phyloP scores from a whole-genome alignment of 805 yeast species.

The Saccharomyces jurei region DNA sequence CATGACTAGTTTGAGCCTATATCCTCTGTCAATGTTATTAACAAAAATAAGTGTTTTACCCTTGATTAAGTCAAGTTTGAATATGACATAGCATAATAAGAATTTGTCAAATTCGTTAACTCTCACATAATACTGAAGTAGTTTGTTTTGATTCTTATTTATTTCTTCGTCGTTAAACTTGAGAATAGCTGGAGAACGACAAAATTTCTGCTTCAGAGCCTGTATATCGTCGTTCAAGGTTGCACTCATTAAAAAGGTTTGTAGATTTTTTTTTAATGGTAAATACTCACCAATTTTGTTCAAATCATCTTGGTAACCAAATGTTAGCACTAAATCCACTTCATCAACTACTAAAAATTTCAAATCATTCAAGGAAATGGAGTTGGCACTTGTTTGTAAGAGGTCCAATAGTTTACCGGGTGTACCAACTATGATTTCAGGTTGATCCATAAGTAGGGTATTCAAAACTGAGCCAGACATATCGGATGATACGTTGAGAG shows the following conservation, averaged over 20 bases:
- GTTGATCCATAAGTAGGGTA: constrained; percentile 62
- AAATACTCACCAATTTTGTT: constrained; percentile 52
- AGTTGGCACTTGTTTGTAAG: constrained; percentile 39
- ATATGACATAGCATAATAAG: constrained; percentile 79
- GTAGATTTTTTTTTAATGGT: constrained; percentile 68
- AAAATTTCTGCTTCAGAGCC: constrained; percentile 64
- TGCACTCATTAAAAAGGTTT: constrained; percentile 93
- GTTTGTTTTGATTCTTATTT: constrained; percentile 43
- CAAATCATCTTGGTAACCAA: constrained; percentile 86
- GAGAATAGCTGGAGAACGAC: constrained; percentile 74
- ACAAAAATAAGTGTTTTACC: constrained; percentile 90
- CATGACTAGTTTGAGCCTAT: constrained; percentile 78
- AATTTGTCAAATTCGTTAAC: constrained; percentile 88
- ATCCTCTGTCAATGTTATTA: constrained; percentile 91
- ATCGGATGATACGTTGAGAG: constrained; percentile 56
- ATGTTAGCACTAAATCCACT: constrained; percentile 82
- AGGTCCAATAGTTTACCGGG: constrained; percentile 66
- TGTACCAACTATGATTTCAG: constrained; percentile 78
- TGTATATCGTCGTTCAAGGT: constrained; percentile 83
- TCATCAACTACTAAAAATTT: constrained; percentile 83
- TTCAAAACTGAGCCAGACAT: constrained; percentile 62
- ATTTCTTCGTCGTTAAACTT: constrained; percentile 67
- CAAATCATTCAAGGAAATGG: constrained; percentile 47
- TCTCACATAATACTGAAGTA: constrained; percentile 79
- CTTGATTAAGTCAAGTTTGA: constrained; percentile 77